Conservation (phyloP, 805 yeast genomes). For the Cyberlindnera maritima region DNA sequence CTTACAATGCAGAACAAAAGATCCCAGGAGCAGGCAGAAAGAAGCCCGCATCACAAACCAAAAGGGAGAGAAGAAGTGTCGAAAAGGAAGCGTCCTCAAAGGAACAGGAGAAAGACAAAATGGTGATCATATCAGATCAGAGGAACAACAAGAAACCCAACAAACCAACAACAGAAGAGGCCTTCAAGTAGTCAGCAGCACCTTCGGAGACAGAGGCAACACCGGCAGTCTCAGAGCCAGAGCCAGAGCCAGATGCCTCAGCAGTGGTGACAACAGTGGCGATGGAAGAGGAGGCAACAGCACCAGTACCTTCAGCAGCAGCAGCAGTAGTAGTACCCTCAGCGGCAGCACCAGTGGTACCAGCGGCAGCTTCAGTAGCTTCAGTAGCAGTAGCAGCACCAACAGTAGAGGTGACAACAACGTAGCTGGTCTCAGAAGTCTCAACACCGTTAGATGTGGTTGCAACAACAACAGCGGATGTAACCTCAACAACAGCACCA, state of each 20-base stretch:
- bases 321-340: too few relatives aligned
- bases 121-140: not conserved
- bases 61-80: too few relatives aligned
- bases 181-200: not conserved
- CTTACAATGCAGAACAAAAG: not conserved
- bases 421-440: constrained; percentile 12
- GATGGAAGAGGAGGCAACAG: constrained; percentile 7
- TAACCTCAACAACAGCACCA: not conserved
- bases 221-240: not conserved
- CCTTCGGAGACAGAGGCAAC: not conserved
- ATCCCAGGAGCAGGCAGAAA: not conserved
- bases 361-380: not conserved
- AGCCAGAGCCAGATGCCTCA: not conserved
- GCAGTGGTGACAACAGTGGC: constrained; percentile 1
- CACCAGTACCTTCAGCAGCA: constrained; percentile 6
- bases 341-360: not conserved
- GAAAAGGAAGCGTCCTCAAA: too few relatives aligned
- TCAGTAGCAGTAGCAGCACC: constrained; percentile 9
- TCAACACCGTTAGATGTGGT: constrained; percentile 26
- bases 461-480: constrained; percentile 24
- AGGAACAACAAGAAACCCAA: not conserved
- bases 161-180: not conserved
- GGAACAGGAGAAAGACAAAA: not conserved
- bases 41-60: too few relatives aligned
- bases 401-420: constrained; percentile 9